Conservation (phyloP, 2,329 filamentous ascomycete genomes). For the Xylaria digitata region DNA sequence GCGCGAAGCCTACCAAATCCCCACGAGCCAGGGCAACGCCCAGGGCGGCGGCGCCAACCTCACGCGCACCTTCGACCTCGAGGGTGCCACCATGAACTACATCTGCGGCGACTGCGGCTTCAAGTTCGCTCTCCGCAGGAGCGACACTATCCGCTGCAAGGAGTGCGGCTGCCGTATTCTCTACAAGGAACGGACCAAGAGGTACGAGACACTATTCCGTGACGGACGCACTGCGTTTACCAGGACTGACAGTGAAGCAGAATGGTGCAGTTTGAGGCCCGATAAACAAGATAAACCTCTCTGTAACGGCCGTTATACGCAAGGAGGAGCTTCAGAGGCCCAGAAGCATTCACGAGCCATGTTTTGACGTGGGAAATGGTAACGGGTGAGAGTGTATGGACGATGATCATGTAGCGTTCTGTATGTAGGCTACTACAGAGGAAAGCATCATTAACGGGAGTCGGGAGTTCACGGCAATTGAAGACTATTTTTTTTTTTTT, state of each 20-base stretch:
- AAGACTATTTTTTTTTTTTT: conserved; percentile 18
- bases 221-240: not conserved
- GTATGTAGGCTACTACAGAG: conserved; percentile 3
- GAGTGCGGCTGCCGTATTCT: conserved; percentile 95
- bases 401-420: conserved; percentile 1
- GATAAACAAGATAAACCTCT: conserved; percentile 62
- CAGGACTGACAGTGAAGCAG: conserved; percentile 57
- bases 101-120: conserved; percentile 87
- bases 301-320: conserved; percentile 1
- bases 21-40: conserved; percentile 62
- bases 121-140: conserved; percentile 79
- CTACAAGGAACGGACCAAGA: conserved; percentile 97
- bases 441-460: conserved; percentile 31
- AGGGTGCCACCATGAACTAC: conserved; percentile 72
- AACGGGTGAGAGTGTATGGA: conserved; percentile 7
- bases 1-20: conserved; percentile 82
- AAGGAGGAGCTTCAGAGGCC: not conserved
- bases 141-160: conserved; percentile 86
- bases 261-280: conserved; percentile 98
- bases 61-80: conserved; percentile 56
- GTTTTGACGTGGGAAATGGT: not conserved
- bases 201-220: conserved; percentile 66
- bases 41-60: conserved; percentile 56
- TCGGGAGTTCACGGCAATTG: conserved; percentile 38
- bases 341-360: conserved; percentile 14